A percentile compares a stretch with the other conserved stretches of the same genome.
Evolutionary conservation across 768 basidiomycete genomes (phyloP).

Genomic region (Arthromyces matolae): DNA sequence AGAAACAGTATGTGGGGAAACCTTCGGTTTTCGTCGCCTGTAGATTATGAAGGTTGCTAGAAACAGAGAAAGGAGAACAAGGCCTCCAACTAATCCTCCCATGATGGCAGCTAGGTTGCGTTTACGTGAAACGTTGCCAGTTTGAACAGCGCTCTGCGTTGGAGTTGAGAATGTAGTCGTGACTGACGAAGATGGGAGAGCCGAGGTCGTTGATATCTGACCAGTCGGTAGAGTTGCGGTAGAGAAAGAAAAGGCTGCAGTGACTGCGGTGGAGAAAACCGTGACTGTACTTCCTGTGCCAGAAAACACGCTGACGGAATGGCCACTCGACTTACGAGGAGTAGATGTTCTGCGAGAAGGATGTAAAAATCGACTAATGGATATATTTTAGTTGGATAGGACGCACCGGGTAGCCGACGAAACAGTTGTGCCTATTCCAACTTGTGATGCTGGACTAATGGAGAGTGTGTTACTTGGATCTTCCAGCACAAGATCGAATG

Average conservation of each 20-base stretch:
- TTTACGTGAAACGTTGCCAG: background rate
- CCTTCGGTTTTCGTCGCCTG: background rate
- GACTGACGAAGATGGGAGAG: background rate
- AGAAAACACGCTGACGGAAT: too few species aligned
- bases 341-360: background rate
- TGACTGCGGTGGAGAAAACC: too few species aligned
- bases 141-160: background rate
- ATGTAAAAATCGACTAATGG: background rate
- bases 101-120: constrained; percentile 1
- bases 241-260: too few species aligned
- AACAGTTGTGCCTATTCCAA: too few species aligned
- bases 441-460: background rate
- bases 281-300: too few species aligned
- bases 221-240: too few species aligned
- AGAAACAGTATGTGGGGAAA: background rate
- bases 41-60: background rate
- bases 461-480: background rate
- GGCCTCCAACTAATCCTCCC: background rate
- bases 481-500: background rate
- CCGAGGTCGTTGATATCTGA: too few species aligned
- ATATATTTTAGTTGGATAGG: background rate
- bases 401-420: too few species aligned
- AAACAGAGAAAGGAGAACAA: background rate
- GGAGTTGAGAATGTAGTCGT: background rate
- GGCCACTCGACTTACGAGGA: too few species aligned